Conservation (phyloP, 2,329 filamentous ascomycete genomes). For the Podosphaera xanthii region DNA sequence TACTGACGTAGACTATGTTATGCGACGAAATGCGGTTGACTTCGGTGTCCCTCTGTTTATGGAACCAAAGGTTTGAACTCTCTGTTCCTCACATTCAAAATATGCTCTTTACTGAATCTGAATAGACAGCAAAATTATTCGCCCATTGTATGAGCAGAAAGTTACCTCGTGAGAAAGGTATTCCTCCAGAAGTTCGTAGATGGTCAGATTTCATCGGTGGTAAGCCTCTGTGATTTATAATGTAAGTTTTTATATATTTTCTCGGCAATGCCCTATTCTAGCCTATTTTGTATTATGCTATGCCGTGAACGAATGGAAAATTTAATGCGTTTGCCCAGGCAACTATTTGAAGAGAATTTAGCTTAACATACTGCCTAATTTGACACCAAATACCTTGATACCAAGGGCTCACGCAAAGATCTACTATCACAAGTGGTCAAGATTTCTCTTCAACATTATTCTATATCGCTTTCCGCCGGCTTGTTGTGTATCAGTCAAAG, state of each 20-base stretch:
- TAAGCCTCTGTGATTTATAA: conserved; percentile 40
- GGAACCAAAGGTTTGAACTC: conserved; percentile 66
- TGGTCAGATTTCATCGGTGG: conserved; percentile 93
- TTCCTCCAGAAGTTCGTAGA: conserved; percentile 71
- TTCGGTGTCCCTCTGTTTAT: conserved; percentile 96
- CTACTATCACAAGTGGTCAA: no score
- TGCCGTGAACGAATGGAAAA: no score
- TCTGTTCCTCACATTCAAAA: not conserved
- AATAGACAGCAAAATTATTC: conserved; percentile 79
- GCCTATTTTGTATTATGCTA: no score
- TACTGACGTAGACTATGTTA: conserved; percentile 88
- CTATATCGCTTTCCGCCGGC: no score
- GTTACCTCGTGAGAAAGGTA: conserved; percentile 51
- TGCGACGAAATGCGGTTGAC: conserved; percentile 94
- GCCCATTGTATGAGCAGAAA: conserved; percentile 95
- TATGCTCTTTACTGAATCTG: conserved; percentile 12
- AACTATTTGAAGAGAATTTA: no score
- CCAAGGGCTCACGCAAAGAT: no score
- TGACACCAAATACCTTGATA: no score
- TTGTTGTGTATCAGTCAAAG: no score
- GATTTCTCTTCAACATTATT: no score
- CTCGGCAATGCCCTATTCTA: not conserved
- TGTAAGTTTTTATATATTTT: not conserved
- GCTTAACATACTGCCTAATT: no score
- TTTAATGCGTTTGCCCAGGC: no score